Evolutionary conservation across 2,329 filamentous ascomycete species (phyloP), one percentile per base, ranked within the genome.

Genomic region (Nigrospora sphaerica): DNA sequence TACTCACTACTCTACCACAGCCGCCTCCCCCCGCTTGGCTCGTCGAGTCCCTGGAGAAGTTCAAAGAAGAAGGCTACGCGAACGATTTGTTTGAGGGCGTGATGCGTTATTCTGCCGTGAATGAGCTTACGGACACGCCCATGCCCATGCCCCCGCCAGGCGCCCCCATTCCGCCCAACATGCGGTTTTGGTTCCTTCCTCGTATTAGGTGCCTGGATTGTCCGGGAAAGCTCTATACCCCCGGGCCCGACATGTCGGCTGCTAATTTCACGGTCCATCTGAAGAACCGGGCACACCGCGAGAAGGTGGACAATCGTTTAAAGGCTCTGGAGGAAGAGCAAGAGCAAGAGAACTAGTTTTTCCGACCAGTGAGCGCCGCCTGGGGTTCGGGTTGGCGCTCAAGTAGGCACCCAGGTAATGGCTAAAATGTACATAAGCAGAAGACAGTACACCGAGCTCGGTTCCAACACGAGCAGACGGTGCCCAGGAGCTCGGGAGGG

Each of bases 251-350:
- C 19, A 86, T 79, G 62, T 90, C 89, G 3, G 87, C 92, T 6
- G 84, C 84, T 39, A 95, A 95, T 61, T 98, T 98, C 52, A 88
- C 95, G 67, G 82, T 95, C 1, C 93, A 98, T 69, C 73, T 97
- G 42, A 88, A 85, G 65, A 96, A 95, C 65, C 80, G 86, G 38
- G 73, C 77, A 44, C 93, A 98, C 64, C 79, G 84, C 57, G 81
- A 88, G 54, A 79, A 78, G 56, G 87, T 91, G 11, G 78, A 83
- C 45, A 40, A 43, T 14, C 46, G 51, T 9, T 33, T 52, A 42
- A 42, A 23, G 40, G n/a, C 4, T 19, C 32, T 34, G 18, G 40
- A 28, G 23, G 23, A 28, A 7, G 23, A 28, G 23, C 23, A 28
- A 28, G 23, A 28, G 7, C 23, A 28, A 28, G 23, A 28, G 23